phyloP scores from a whole-genome alignment of 169 alveolate species.

The Fabrea salina region DNA sequence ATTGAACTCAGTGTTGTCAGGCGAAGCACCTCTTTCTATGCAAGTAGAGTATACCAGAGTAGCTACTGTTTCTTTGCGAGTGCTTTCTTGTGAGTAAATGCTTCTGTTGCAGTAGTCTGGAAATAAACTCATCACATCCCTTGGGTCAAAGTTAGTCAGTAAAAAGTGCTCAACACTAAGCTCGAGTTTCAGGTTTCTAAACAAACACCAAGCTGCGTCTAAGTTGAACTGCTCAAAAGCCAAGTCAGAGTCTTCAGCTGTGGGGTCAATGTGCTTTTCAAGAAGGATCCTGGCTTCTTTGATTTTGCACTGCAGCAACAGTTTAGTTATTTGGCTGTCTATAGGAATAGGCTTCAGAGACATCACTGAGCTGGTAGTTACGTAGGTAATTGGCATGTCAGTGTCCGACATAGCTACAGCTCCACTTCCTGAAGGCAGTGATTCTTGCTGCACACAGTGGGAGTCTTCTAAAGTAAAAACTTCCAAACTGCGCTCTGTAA shows the following conservation, averaged over 20 bases:
- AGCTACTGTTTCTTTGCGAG: too few relatives aligned
- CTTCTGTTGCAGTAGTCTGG: conserved; percentile 9
- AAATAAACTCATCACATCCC: conserved; percentile 30
- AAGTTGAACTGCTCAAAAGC: conserved; percentile 9
- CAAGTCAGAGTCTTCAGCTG: not conserved
- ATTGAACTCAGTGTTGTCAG: not conserved
- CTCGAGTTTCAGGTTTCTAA: conserved; percentile 3
- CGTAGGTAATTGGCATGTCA: not conserved
- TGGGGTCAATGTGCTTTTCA: not conserved
- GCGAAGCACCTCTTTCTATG: not conserved
- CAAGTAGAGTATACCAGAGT: too few relatives aligned
- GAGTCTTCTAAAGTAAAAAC: not conserved
- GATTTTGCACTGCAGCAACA: conserved; percentile 18
- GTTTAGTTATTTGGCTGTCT: not conserved
- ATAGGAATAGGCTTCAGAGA: conserved; percentile 15
- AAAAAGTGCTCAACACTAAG: conserved; percentile 5
- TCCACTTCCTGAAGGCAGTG: not conserved
- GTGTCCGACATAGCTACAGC: conserved; percentile 13
- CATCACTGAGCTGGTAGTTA: not conserved
- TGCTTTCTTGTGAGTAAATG: not conserved
- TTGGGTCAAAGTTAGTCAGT: conserved; percentile 29
- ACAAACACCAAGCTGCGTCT: conserved; percentile 38
- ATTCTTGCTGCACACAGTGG: not conserved
- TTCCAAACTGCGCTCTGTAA: conserved; percentile 11
- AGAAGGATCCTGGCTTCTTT: conserved; percentile 18